These are phyloP conservation scores for Cladosporium sp. DNA, from an alignment of 2,329 filamentous ascomycete genomes.

Conservation along the genomic window DNA sequence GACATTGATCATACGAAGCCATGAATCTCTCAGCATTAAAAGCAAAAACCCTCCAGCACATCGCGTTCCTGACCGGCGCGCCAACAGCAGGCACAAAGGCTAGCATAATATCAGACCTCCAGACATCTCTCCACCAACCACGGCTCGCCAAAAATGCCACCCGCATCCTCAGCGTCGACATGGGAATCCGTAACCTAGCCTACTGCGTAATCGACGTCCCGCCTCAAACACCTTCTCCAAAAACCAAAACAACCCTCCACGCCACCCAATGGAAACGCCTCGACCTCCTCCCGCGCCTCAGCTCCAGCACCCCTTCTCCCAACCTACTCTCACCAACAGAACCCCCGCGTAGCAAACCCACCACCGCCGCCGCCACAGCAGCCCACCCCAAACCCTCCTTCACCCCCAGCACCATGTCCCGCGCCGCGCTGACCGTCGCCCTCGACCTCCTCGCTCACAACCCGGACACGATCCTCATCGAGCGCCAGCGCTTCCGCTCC, in stretches of 20 bases:
- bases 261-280: slow-evolving; percentile 23
- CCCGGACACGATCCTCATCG: slow-evolving; percentile 67
- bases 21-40: slow-evolving; percentile 29
- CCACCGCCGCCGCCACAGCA: background rate
- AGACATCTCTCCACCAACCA: background rate
- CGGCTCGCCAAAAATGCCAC: slow-evolving; percentile 16
- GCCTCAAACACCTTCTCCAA: background rate
- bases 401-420: slow-evolving; percentile 48
- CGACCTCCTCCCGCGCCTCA: background rate
- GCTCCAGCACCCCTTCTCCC: background rate
- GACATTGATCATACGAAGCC: too few relatives aligned
- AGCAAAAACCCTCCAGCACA: slow-evolving; percentile 47
- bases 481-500: slow-evolving; percentile 59
- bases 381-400: slow-evolving; percentile 14
- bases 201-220: slow-evolving; percentile 50
- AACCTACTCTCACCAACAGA: background rate
- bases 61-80: slow-evolving; percentile 57
- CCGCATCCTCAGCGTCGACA: slow-evolving; percentile 70
- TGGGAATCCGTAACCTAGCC: slow-evolving; percentile 77
- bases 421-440: slow-evolving; percentile 51
- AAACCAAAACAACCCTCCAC: slow-evolving; percentile 18
- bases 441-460: slow-evolving; percentile 44
- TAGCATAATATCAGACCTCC: slow-evolving; percentile 19
- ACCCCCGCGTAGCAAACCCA: background rate
- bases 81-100: slow-evolving; percentile 55